Evolutionary conservation across 164 flowering plant genomes (phyloP).

Genomic region (Vitis cinerea): DNA sequence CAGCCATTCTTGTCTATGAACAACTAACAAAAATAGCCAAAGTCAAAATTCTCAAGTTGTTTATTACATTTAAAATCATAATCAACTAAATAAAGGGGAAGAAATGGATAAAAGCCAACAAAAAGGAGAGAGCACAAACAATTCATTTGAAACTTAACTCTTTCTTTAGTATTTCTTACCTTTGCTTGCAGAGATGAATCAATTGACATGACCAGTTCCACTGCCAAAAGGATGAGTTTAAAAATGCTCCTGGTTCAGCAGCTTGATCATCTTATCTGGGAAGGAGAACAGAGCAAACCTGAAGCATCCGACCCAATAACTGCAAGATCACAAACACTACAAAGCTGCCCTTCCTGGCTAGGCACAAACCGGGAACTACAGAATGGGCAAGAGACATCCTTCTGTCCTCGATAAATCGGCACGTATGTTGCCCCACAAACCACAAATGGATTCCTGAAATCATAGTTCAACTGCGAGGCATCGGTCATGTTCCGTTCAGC

Average conservation of each 20-base stretch:
- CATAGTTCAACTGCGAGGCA: constrained; percentile 57
- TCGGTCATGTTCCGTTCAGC: constrained; percentile 46
- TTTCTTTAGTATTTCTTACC: constrained; percentile 23
- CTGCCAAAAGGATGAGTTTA: neutral
- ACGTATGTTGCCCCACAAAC: constrained; percentile 77
- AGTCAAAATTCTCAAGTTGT: constrained; percentile 32
- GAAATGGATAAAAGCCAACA: neutral
- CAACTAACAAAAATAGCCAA: constrained; percentile 27
- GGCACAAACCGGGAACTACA: constrained; percentile 72
- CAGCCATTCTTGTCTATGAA: neutral
- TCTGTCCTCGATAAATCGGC: constrained; percentile 82
- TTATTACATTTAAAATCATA: constrained; percentile 24
- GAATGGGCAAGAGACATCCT: constrained; percentile 70
- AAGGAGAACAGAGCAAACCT: constrained; percentile 72
- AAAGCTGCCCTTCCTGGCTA: constrained; percentile 58
- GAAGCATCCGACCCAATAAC: constrained; percentile 78
- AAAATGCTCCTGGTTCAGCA: constrained; percentile 1
- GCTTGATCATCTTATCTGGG: constrained; percentile 61
- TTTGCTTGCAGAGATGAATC: constrained; percentile 15
- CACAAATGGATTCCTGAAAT: constrained; percentile 82
- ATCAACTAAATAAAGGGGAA: constrained; percentile 9
- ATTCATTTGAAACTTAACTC: constrained; percentile 19
- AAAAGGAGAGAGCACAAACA: constrained; percentile 18
- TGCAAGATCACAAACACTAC: constrained; percentile 74
- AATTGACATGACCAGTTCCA: neutral